These are phyloP conservation scores for Fusarium concolor DNA, from an alignment of 2,329 filamentous ascomycete genomes.

Conservation along the genomic window DNA sequence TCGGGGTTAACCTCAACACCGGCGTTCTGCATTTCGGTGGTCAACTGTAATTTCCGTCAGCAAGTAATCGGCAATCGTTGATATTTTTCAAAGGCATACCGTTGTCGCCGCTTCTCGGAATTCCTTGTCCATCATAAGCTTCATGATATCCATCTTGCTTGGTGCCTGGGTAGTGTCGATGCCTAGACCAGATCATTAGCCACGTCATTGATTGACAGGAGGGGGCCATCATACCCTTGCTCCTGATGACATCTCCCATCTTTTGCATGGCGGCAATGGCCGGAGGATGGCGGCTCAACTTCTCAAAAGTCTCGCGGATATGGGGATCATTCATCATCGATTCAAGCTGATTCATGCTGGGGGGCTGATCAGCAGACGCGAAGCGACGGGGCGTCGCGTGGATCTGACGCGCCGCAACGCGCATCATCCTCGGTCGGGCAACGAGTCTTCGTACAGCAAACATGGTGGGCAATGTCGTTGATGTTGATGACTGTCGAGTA, in stretches of 20 bases:
- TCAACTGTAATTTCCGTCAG: slow-evolving; percentile 27
- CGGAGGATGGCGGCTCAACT: slow-evolving; percentile 37
- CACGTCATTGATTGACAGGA: not conserved
- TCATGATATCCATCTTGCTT: slow-evolving; percentile 41
- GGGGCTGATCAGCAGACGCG: slow-evolving; percentile 29
- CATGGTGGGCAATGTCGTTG: slow-evolving; percentile 16
- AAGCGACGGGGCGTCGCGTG: slow-evolving; percentile 24
- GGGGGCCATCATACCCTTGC: slow-evolving; percentile 10
- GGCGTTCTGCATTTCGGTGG: slow-evolving; percentile 38
- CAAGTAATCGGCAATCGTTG: accelerated
- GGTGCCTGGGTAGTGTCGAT: slow-evolving; percentile 35
- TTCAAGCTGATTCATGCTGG: slow-evolving; percentile 30
- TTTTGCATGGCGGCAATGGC: slow-evolving; percentile 37
- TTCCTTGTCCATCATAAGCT: slow-evolving; percentile 42
- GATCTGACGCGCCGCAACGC: slow-evolving; percentile 23
- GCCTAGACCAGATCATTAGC: slow-evolving; percentile 18
- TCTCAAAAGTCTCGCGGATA: slow-evolving; percentile 37
- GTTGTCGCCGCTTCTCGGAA: slow-evolving; percentile 39
- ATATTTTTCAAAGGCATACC: not conserved
- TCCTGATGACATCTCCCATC: slow-evolving; percentile 34
- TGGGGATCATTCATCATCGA: slow-evolving; percentile 41
- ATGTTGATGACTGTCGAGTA: not conserved
- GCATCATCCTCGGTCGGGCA: slow-evolving; percentile 15
- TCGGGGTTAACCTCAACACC: slow-evolving; percentile 38
- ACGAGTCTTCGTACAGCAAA: slow-evolving; percentile 29